These are phyloP conservation scores for Verbascum thapsus DNA, from an alignment of 257 asterid species.

Conservation along the genomic window DNA sequence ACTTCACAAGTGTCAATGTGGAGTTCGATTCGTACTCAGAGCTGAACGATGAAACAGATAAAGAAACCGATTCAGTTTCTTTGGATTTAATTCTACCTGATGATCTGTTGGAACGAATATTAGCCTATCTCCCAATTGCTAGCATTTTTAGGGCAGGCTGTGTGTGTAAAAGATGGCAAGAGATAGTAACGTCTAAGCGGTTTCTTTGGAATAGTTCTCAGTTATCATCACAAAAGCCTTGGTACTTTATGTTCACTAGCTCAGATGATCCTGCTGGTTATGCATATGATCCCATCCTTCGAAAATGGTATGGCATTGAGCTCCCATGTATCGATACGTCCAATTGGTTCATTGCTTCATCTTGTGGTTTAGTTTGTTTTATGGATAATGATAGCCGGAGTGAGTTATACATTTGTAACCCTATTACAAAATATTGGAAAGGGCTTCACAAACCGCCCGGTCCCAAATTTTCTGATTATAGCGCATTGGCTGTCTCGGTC, in stretches of 20 bases:
- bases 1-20: conserved; percentile 22
- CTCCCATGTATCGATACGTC: conserved; percentile 80
- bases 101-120: conserved; percentile 81
- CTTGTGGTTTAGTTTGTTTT: conserved; percentile 78
- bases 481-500: conserved; percentile 69
- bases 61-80: conserved; percentile 50
- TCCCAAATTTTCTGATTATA: conserved; percentile 69
- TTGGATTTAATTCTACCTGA: conserved; percentile 77
- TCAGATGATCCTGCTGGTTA: conserved; percentile 83
- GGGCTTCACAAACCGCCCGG: conserved; percentile 67
- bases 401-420: conserved; percentile 75
- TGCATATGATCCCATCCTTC: conserved; percentile 73
- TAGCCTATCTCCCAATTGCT: conserved; percentile 75
- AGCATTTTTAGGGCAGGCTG: conserved; percentile 80
- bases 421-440: conserved; percentile 57
- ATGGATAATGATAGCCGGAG: conserved; percentile 87
- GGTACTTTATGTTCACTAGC: conserved; percentile 98
- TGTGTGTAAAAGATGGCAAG: conserved; percentile 87
- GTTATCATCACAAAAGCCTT: conserved; percentile 61
- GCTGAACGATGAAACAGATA: conserved; percentile 46
- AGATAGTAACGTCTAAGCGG: conserved; percentile 68
- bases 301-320: conserved; percentile 77
- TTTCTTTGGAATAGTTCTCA: conserved; percentile 68
- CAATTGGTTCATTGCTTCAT: conserved; percentile 77
- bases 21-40: conserved; percentile 53